These are phyloP conservation scores for Backusella psychrophila DNA, from an alignment of 192 early-diverging fungal genomes.

Conservation along the genomic window DNA sequence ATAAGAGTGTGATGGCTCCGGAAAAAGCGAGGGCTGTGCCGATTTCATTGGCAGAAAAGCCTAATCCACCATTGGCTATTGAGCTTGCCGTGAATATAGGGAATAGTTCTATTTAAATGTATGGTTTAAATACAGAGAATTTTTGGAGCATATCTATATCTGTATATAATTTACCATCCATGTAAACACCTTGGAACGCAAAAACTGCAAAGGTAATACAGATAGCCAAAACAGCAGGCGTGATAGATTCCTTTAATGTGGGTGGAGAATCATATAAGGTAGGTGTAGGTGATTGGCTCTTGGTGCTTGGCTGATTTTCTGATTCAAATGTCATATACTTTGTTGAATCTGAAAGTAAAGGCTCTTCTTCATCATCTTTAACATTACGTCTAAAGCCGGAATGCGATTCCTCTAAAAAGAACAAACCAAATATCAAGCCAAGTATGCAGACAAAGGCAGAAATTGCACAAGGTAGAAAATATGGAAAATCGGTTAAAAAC, in stretches of 20 bases:
- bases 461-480: conserved; percentile 71
- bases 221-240: conserved; percentile 17
- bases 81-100: conserved; percentile 19
- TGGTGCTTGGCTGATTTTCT: neutral
- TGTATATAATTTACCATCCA: conserved; percentile 18
- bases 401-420: conserved; percentile 55
- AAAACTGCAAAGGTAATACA: conserved; percentile 17
- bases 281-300: conserved; percentile 9
- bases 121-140: neutral
- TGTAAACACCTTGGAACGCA: conserved; percentile 21
- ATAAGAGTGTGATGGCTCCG: conserved; percentile 40
- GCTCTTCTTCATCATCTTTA: neutral
- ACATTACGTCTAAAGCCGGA: neutral
- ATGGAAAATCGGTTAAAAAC: conserved; percentile 59
- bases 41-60: conserved; percentile 44
- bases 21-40: conserved; percentile 46
- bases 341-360: neutral
- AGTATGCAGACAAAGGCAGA: conserved; percentile 49
- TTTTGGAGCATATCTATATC: too few species aligned
- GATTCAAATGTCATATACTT: conserved; percentile 8
- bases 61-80: conserved; percentile 47
- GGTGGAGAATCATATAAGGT: conserved; percentile 10
- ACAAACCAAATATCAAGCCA: conserved; percentile 52
- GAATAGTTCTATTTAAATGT: conserved; percentile 10
- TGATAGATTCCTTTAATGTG: conserved; percentile 22